Percentiles rank a stretch among this genome's conserved stretches.
Evolutionary conservation across 306 rosid species (phyloP).

Genomic region (Quercus variabilis): DNA sequence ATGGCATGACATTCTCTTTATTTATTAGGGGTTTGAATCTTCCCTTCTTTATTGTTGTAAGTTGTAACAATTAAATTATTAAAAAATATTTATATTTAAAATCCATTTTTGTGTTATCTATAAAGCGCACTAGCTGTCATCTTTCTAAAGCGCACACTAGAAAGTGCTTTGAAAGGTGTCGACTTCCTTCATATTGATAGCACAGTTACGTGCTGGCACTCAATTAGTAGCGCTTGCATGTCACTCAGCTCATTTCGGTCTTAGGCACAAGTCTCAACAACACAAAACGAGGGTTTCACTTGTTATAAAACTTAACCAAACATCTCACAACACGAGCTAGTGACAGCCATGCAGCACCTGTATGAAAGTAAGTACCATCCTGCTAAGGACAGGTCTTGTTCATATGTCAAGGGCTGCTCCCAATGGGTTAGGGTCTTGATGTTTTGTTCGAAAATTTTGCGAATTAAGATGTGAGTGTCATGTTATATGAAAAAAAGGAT

Average conservation of each 20-base stretch:
- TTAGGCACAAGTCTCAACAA: conserved; percentile 9
- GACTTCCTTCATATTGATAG: background rate
- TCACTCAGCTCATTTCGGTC: background rate
- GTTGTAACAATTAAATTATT: no score
- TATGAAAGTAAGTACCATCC: conserved; percentile 7
- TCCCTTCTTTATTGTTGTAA: no score
- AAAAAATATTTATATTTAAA: no score
- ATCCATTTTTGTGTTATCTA: no score
- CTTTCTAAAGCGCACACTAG: background rate
- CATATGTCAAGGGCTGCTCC: no score
- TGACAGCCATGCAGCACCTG: background rate
- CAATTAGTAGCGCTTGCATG: background rate
- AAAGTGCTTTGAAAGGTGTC: background rate
- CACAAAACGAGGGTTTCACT: conserved; percentile 7
- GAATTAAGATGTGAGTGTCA: no score
- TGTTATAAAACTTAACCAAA: background rate
- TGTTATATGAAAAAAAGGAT: no score
- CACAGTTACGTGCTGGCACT: background rate
- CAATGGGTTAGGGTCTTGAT: no score
- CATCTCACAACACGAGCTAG: background rate
- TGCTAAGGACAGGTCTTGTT: background rate
- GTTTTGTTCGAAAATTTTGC: no score
- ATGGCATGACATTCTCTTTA: no score
- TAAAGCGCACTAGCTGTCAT: no score
- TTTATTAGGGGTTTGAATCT: no score